Evolutionary conservation across 768 basidiomycete species (phyloP).

Genomic region (Pulveroboletus sp.): DNA sequence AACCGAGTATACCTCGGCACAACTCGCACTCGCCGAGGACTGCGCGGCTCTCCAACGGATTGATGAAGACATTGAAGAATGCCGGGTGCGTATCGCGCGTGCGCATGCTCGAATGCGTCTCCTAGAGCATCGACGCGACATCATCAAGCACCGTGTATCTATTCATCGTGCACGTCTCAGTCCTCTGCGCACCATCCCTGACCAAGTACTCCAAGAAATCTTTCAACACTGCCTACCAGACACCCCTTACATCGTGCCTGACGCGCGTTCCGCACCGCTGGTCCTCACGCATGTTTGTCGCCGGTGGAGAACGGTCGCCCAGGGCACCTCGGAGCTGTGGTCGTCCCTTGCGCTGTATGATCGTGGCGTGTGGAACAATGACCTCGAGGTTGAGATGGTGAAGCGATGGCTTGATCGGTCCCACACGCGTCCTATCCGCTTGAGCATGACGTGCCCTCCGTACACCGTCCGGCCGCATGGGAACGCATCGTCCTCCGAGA

Average conservation of each 20-base stretch:
- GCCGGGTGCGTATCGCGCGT: slow-evolving; percentile 13
- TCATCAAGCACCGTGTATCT: slow-evolving; percentile 14
- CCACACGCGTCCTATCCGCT: slow-evolving; percentile 19
- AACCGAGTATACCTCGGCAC: slow-evolving; percentile 18
- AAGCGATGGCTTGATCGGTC: slow-evolving; percentile 21
- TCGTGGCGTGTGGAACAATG: slow-evolving; percentile 29
- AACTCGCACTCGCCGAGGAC: slow-evolving; percentile 18
- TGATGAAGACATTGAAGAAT: slow-evolving; percentile 16
- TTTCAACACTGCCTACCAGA: slow-evolving; percentile 27
- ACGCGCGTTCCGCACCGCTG: slow-evolving; percentile 25
- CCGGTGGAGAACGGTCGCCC: slow-evolving; percentile 29
- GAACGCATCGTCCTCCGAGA: slow-evolving; percentile 8
- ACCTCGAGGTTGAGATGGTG: slow-evolving; percentile 25
- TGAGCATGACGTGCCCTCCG: slow-evolving; percentile 19
- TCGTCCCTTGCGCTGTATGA: slow-evolving; percentile 27
- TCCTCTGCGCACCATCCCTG: slow-evolving; percentile 27
- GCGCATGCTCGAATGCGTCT: slow-evolving; percentile 12
- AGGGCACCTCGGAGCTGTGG: slow-evolving; percentile 33
- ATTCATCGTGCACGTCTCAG: slow-evolving; percentile 28
- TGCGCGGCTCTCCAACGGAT: slow-evolving; percentile 13
- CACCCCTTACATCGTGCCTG: slow-evolving; percentile 21
- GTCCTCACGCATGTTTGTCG: slow-evolving; percentile 33
- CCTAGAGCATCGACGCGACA: slow-evolving; percentile 19
- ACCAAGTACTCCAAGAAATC: slow-evolving; percentile 33
- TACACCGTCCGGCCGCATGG: slow-evolving; percentile 10